phyloP scores from a whole-genome alignment of 495 filamentous ascomycete genomes.

The Collariella sp. region DNA sequence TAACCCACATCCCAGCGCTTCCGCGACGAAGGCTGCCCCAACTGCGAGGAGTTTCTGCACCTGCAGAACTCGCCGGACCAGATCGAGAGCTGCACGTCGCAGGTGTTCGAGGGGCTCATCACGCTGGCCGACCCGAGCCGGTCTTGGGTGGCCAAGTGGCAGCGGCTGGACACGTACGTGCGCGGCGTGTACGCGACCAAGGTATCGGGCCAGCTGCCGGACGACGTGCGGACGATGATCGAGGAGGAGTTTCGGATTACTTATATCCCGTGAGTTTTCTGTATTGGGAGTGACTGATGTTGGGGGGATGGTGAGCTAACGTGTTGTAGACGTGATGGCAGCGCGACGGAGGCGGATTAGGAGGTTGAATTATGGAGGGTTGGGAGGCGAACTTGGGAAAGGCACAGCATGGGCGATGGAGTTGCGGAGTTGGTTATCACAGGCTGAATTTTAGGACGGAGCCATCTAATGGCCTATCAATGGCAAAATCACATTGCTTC shows the following conservation, averaged over 20 bases:
- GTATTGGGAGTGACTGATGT: not conserved
- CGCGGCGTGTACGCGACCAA: slow-evolving; percentile 88
- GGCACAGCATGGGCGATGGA: slow-evolving; percentile 3
- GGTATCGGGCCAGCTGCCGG: slow-evolving; percentile 61
- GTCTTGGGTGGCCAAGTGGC: slow-evolving; percentile 92
- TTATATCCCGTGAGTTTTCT: slow-evolving; percentile 54
- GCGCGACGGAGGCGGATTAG: slow-evolving; percentile 35
- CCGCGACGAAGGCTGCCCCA: slow-evolving; percentile 79
- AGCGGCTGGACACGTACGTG: slow-evolving; percentile 80
- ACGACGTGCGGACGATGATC: slow-evolving; percentile 55
- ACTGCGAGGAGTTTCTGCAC: slow-evolving; percentile 86
- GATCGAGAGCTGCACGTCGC: slow-evolving; percentile 87
- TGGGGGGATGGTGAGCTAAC: too few species aligned
- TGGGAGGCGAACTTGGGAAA: not conserved
- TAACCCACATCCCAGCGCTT: slow-evolving; percentile 52
- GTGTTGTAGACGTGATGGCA: slow-evolving; percentile 47
- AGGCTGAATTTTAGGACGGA: not conserved
- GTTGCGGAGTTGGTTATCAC: slow-evolving; percentile 10
- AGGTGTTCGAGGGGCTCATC: slow-evolving; percentile 87
- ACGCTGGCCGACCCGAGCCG: slow-evolving; percentile 63
- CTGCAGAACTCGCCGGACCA: slow-evolving; percentile 68
- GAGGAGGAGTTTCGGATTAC: slow-evolving; percentile 60
- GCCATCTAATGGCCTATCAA: not conserved
- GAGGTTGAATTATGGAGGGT: not conserved
- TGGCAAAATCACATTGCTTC: not conserved